Conservation (phyloP, 2,329 filamentous ascomycete species). For the Acephala macrosclerotiorum region DNA sequence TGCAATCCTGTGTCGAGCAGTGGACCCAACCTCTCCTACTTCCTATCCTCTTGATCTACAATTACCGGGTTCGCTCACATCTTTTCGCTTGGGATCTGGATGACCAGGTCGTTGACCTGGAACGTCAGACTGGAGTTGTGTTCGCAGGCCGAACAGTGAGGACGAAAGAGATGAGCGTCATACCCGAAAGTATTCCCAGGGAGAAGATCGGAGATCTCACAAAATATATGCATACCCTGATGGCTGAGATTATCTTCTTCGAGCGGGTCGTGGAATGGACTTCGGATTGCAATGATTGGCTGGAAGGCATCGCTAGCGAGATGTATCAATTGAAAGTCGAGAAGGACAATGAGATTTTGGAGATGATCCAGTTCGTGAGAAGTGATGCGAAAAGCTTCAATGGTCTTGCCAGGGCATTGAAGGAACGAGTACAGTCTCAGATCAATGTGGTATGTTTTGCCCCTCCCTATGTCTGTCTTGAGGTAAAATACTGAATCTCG, state of each 20-base stretch:
- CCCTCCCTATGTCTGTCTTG: neutral
- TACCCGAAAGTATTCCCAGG: conserved; percentile 11
- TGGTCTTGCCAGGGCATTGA: neutral
- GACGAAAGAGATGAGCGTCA: neutral
- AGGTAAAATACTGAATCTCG: neutral
- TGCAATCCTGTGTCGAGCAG: neutral
- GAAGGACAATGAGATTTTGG: conserved; percentile 3
- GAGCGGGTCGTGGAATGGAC: conserved; percentile 12
- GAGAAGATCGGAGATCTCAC: conserved; percentile 13
- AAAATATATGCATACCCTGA: conserved; percentile 13
- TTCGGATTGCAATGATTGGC: conserved; percentile 5
- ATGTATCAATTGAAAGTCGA: neutral
- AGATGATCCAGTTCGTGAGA: neutral
- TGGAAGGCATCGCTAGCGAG: neutral
- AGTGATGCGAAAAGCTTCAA: neutral
- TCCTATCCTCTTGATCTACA: conserved; percentile 4
- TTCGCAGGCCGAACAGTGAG: conserved; percentile 12
- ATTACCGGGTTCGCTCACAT: neutral
- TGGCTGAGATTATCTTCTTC: conserved; percentile 18
- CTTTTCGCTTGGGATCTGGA: conserved; percentile 12
- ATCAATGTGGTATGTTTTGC: conserved; percentile 8
- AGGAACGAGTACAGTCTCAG: conserved; percentile 14
- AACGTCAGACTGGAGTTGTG: conserved; percentile 15
- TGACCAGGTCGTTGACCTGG: conserved; percentile 10
- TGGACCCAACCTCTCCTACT: conserved; percentile 9